A percentile compares a stretch with the other conserved stretches of the same genome.
Evolutionary conservation across 371 early-diverging fungal species (phyloP).

Genomic region (Haplosporangium sp.): DNA sequence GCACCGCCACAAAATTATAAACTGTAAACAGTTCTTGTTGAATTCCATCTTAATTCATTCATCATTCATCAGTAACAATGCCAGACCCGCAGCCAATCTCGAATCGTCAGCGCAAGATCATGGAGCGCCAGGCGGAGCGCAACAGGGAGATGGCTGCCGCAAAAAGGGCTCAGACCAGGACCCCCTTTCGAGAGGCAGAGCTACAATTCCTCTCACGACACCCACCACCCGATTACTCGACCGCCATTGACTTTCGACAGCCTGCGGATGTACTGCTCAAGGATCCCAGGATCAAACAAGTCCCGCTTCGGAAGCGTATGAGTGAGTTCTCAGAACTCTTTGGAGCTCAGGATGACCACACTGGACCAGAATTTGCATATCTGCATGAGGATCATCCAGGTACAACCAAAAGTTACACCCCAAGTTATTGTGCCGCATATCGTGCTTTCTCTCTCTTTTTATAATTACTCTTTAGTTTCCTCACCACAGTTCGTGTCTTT

Average conservation of each 20-base stretch:
- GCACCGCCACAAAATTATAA: not conserved
- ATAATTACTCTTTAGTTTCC: not conserved
- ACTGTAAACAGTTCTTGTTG: not conserved
- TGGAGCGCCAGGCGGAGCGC: slow-evolving; percentile 46
- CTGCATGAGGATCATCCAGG: slow-evolving; percentile 57
- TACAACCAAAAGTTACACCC: not conserved
- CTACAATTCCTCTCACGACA: slow-evolving; percentile 73
- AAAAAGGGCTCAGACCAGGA: slow-evolving; percentile 62
- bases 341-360: slow-evolving; percentile 25
- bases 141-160: slow-evolving; percentile 43
- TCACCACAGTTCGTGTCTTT: too few species aligned
- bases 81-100: slow-evolving; percentile 36
- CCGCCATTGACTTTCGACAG: slow-evolving; percentile 66
- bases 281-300: slow-evolving; percentile 45
- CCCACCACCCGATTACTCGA: slow-evolving; percentile 64
- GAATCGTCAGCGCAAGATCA: slow-evolving; percentile 54
- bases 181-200: slow-evolving; percentile 84
- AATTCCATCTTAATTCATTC: not conserved
- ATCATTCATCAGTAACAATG: slow-evolving; percentile 12
- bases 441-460: not conserved
- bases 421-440: too few species aligned
- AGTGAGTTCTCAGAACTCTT: slow-evolving; percentile 37
- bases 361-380: slow-evolving; percentile 34
- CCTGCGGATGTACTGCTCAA: slow-evolving; percentile 36
- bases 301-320: slow-evolving; percentile 44